These are phyloP conservation scores for Quercus mongolica DNA, from an alignment of 306 rosid species.

Conservation along the genomic window DNA sequence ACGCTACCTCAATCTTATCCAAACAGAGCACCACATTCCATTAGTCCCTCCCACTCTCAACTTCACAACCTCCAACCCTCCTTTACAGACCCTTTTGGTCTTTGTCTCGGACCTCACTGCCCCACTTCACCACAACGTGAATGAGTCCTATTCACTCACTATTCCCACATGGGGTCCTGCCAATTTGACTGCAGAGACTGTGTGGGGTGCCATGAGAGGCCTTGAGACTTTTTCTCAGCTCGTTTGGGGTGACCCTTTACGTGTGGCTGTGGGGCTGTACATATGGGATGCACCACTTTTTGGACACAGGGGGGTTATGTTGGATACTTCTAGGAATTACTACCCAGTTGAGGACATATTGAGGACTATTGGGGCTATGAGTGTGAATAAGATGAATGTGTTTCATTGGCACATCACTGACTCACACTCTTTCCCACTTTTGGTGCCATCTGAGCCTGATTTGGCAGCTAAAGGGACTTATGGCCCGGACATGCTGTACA, in stretches of 20 bases:
- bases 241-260: constrained; percentile 52
- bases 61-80: constrained; percentile 34
- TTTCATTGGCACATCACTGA: constrained; percentile 92
- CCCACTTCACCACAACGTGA: constrained; percentile 48
- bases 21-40: constrained; percentile 59
- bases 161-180: constrained; percentile 36
- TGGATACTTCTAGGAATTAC: constrained; percentile 80
- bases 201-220: constrained; percentile 85
- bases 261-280: constrained; percentile 39
- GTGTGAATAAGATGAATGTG: constrained; percentile 77
- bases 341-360: constrained; percentile 52
- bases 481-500: constrained; percentile 58
- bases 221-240: constrained; percentile 79
- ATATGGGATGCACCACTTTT: constrained; percentile 57
- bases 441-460: constrained; percentile 66
- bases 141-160: constrained; percentile 68
- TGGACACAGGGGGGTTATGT: constrained; percentile 46
- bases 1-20: constrained; percentile 52
- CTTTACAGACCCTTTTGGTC: constrained; percentile 37
- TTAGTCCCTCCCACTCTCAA: constrained; percentile 19
- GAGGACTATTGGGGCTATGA: constrained; percentile 63
- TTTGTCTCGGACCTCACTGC: constrained; percentile 30
- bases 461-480: constrained; percentile 76
- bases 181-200: constrained; percentile 30
- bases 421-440: constrained; percentile 75